These are phyloP conservation scores for Paramecium pentaurelia DNA, from an alignment of 73 alveolate species.

Conservation along the genomic window DNA sequence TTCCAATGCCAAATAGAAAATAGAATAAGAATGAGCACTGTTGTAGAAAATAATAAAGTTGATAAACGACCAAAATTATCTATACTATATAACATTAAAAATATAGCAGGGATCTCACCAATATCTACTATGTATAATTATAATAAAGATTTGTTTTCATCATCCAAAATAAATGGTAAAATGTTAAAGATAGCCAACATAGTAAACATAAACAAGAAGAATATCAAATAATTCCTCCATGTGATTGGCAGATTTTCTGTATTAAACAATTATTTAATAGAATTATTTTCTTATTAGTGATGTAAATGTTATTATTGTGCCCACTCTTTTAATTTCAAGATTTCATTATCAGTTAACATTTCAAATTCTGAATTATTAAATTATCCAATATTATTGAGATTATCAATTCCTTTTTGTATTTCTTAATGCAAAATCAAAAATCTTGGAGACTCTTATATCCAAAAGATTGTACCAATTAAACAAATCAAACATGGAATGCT, in stretches of 20 bases:
- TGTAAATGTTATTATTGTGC: neutral
- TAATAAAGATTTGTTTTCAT: neutral
- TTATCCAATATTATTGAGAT: neutral
- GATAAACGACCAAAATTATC: slow-evolving; percentile 31
- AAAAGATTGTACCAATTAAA: neutral
- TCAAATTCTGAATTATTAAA: neutral
- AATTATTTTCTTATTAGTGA: neutral
- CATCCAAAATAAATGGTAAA: slow-evolving; percentile 24
- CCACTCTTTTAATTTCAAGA: neutral
- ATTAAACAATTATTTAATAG: neutral
- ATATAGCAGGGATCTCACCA: slow-evolving; percentile 51
- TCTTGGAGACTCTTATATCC: slow-evolving; percentile 46
- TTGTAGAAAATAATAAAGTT: neutral
- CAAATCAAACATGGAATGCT: slow-evolving; percentile 12
- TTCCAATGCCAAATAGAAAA: neutral
- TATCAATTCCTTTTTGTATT: slow-evolving; percentile 26
- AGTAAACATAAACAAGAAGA: neutral
- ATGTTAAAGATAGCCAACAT: neutral
- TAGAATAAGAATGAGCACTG: neutral
- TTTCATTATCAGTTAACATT: neutral
- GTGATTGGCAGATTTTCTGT: neutral
- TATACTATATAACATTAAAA: neutral
- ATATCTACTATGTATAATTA: neutral
- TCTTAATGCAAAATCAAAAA: neutral
- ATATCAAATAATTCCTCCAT: slow-evolving; percentile 9